These are phyloP conservation scores for Blastocystis sp. DNA, from an alignment of 352 stramenopile species.

Conservation along the genomic window DNA sequence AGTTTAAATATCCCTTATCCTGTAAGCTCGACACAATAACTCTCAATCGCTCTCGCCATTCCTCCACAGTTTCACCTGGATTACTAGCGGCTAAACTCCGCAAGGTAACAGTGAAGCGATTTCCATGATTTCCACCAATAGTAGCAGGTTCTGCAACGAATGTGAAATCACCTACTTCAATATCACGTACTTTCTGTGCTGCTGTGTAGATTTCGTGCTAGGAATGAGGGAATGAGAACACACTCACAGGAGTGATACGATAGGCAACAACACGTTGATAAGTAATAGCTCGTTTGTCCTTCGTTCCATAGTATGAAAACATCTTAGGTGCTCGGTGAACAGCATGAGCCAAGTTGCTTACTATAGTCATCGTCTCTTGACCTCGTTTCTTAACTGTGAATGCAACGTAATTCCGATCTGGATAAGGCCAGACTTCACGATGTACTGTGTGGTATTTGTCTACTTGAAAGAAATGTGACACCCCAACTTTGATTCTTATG, in stretches of 20 bases:
- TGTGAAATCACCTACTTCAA: slow-evolving; percentile 12
- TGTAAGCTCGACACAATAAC: background rate
- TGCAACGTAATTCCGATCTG: slow-evolving; percentile 51
- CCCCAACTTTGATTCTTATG: background rate
- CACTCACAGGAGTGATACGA: slow-evolving; percentile 23
- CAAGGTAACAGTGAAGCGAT: slow-evolving; percentile 51
- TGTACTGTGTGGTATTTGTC: background rate
- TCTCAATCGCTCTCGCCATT: background rate
- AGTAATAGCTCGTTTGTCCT: slow-evolving; percentile 64
- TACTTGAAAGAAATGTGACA: background rate
- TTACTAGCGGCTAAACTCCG: slow-evolving; percentile 5
- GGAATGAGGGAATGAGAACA: background rate
- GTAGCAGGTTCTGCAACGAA: background rate
- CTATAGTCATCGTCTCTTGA: slow-evolving; percentile 34
- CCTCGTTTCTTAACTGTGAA: slow-evolving; percentile 46
- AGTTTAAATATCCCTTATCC: slow-evolving; percentile 55
- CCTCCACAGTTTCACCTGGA: background rate
- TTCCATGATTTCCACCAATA: slow-evolving; percentile 33
- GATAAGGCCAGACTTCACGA: slow-evolving; percentile 1
- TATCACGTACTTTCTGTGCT: background rate
- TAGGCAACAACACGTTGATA: slow-evolving; percentile 38
- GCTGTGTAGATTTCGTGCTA: background rate
- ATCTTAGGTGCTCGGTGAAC: slow-evolving; percentile 35
- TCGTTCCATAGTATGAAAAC: slow-evolving; percentile 52
- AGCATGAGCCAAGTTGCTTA: slow-evolving; percentile 15